Base-by-base conservation (phyloP, 2,329 filamentous ascomycete genomes). In the Microcyclosporella mali region DNA sequence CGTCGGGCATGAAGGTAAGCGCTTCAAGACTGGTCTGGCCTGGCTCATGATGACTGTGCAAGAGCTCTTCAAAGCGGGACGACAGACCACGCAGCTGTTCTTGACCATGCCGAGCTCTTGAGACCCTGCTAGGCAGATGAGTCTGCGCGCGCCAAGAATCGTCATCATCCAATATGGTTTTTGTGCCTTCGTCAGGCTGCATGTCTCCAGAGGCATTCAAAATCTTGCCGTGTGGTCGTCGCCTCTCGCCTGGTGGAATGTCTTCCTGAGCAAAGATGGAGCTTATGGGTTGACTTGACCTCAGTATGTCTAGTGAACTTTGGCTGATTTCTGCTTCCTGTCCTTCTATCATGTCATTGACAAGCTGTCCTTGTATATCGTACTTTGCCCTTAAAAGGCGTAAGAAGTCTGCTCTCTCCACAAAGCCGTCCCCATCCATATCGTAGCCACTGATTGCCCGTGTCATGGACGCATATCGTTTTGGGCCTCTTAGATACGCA, bases 351-450 rank as follows among this genome's bases (percentile, higher is more conserved):
- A 86, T 79, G 41, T 97, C 90, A 46, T 80, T 79, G 47, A 92
- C 88, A 66, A 95, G 82, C 60, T 95, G 85, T 59, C 89, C 88
- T 60, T 88, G 92, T 7, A 95, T 77, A 2, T 86, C 82, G 64
- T 94, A 97, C 63, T 94, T 95, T 0, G 90, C 90, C 33, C 87
- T 77, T 65, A 97, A 95, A 67, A 98, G 84, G 43, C 89, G 81
- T 25, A 97, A 67, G 56, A 95, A 94, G 62, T 98, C 90, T 55
- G 83, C 82, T 12, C 92, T 78, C 56, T 83, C 82, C 32, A 97
- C 83, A 53, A 78, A 94, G 9, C 89, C 89, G 65, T 97, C 89
- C 1, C 78, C 77, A 56, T 97, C 87, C 38, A 95, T 79, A 58
- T 98, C 92, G 58, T 95, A 97, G 10, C 88, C 89, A 43, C 86